Base-by-base conservation (phyloP, 1,139 yeast species). In the Hansenula sp. region DNA sequence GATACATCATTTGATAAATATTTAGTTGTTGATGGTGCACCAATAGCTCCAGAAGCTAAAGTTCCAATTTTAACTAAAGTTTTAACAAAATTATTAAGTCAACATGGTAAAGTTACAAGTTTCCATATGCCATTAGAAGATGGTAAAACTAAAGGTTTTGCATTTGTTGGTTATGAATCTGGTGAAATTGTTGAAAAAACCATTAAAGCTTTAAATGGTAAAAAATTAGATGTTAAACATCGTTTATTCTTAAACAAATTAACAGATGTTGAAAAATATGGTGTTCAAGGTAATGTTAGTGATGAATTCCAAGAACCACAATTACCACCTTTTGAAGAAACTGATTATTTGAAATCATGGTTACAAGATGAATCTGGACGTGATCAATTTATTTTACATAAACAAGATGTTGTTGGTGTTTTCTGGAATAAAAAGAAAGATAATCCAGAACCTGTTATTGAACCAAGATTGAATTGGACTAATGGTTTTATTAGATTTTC, bases 21-120 rank as follows among this genome's bases (percentile, higher is more conserved):
- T 60, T 79, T 92, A 44, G 87, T 92, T 24, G 84, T 89, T 39
- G 97, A 89, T 62, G 98, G 98, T 36, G 92, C 96, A 7, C 99
- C 99, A 50, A 72, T 88, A 49, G 95, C 96, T 20, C 96, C 97
- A 42, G 95, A 84, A 59, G 65, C 88, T 42, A 94, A 94, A 66
- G 87, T 82, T 34, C 86, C 89, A 36, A 81, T 86, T 41, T 77
- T 94, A 60, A 76, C 82, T 55, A 90, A 87, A 61, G 97, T 94
- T 40, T 75, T 94, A 57, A 78, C 76, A 56, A 92, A 90, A 68
- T 73, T 87, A 44, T 83, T 92, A 59, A 68, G 79, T 44, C 73
- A 78, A 46, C 92, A 85, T 32, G 84, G 84, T 39, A 59, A 58
- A 32, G 68, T 66, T 13, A 54, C 56, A 19, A 64, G 64, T 43